These are phyloP conservation scores for Schizochytrium sp. DNA, from an alignment of 108 stramenopile genomes.

Conservation along the genomic window DNA sequence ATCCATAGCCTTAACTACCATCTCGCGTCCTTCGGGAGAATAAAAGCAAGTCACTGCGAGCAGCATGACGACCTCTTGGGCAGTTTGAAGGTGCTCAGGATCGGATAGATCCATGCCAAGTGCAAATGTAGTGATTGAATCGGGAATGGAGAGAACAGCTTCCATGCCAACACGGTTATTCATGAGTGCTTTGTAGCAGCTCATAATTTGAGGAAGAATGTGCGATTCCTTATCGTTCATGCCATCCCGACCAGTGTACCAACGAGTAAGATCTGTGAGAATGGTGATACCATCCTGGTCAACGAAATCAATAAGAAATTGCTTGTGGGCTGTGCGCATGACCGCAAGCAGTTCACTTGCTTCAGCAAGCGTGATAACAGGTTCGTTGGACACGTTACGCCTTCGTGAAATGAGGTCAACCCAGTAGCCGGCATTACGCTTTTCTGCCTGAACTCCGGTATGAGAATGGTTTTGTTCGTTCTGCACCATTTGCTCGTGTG, in stretches of 20 bases:
- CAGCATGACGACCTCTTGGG: constrained; percentile 60
- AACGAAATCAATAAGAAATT: constrained; percentile 37
- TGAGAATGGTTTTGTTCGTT: background rate
- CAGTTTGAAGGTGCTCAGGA: constrained; percentile 45
- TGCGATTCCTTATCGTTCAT: constrained; percentile 37
- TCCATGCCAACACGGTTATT: constrained; percentile 54
- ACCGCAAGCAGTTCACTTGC: constrained; percentile 44
- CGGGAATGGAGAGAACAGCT: constrained; percentile 5
- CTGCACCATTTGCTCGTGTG: constrained; percentile 46
- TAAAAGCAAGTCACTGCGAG: constrained; percentile 59
- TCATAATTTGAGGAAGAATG: constrained; percentile 8
- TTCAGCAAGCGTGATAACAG: constrained; percentile 33
- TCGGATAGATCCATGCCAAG: constrained; percentile 53
- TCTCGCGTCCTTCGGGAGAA: constrained; percentile 46
- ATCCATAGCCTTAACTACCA: constrained; percentile 51
- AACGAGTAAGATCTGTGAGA: constrained; percentile 36
- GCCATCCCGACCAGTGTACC: constrained; percentile 42
- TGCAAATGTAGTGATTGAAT: constrained; percentile 55
- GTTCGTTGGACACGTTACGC: constrained; percentile 2
- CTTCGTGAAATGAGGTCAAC: constrained; percentile 30
- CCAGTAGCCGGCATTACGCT: constrained; percentile 35
- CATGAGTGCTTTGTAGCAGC: constrained; percentile 49
- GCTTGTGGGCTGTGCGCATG: constrained; percentile 58
- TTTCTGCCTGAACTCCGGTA: background rate
- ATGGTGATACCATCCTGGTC: background rate